Evolutionary conservation across 2,329 filamentous ascomycete genomes (phyloP), one percentile per base, ranked within the genome.

Genomic region (Botrytis cinerea): DNA sequence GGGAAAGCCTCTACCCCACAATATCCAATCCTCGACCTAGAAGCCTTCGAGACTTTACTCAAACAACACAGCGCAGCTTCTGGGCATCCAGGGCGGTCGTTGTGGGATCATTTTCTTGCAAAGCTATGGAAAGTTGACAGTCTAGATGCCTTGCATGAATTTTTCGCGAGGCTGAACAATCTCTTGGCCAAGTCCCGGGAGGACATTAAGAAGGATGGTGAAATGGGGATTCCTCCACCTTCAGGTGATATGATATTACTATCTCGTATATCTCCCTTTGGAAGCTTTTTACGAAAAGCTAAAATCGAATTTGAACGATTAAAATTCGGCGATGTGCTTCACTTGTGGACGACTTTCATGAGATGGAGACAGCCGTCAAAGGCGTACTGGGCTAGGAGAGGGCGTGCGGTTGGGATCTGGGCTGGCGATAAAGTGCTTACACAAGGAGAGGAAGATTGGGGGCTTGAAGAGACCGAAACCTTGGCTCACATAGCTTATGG

Each of bases 71-170:
- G 86, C 9, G 85, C 88, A 43, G 82, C 86, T 40, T 84, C 85
- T 78, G 86, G 86, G 54, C 84, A 93, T 73, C 92, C 94, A 0
- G 94, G 94, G 4, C 88, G 92, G 66, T 91, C 88, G n/a, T 83
- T 98, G n/a, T 96, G 95, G 90, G 94, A 98, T 80, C 84, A 92
- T 2, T 93, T 98, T 73, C 86, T 98, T 20, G 88, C 89, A 72
- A 91, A 90, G 75, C 84, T 98, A 38, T 98, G 96, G 95, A 86
- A 87, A 25, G 89, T 98, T 76, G 90, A 95, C 80, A 95, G 92
- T 32, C 87, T 97, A 18, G 89, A 98, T 82, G 89, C 90, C 0
- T 83, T 98, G n/a, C 90, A 95, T 79, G 85, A 86, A 2, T 95
- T 97, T 81, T 93, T 97, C 79, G 86, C 87, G 45, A 84, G 84